Evolutionary conservation across 2,329 filamentous ascomycete species (phyloP).

Genomic region (Cercospora zeina): DNA sequence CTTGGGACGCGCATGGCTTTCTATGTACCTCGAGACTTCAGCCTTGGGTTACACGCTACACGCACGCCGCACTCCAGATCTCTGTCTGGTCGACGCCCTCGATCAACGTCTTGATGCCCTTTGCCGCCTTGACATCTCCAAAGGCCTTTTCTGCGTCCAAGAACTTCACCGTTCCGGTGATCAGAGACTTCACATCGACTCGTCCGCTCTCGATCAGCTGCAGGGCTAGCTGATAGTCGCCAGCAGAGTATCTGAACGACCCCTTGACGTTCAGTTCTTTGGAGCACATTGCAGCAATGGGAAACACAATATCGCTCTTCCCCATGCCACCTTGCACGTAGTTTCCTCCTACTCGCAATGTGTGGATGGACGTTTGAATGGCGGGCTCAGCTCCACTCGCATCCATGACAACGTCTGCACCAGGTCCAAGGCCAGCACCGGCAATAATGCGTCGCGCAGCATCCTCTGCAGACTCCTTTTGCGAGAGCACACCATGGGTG

Average conservation of each 20-base stretch:
- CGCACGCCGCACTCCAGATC: neutral
- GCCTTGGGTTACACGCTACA: conserved; percentile 2
- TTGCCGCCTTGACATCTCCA: conserved; percentile 77
- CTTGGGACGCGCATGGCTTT: conserved; percentile 11
- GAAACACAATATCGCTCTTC: conserved; percentile 81
- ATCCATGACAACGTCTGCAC: conserved; percentile 53
- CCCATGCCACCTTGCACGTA: conserved; percentile 86
- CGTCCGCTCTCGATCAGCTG: conserved; percentile 71
- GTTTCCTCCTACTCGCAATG: conserved; percentile 51
- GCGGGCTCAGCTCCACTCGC: conserved; percentile 52
- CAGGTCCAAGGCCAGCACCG: conserved; percentile 52
- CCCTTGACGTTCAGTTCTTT: conserved; percentile 88
- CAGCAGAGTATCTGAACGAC: conserved; percentile 83
- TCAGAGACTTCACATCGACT: conserved; percentile 73
- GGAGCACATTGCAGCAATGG: conserved; percentile 83
- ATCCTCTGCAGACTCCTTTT: conserved; percentile 56
- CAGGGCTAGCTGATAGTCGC: conserved; percentile 83
- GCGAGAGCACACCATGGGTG: conserved; percentile 68
- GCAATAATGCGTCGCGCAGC: conserved; percentile 27
- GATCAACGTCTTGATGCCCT: conserved; percentile 68
- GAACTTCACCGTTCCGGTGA: conserved; percentile 77
- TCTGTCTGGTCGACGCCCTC: conserved; percentile 33
- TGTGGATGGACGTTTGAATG: conserved; percentile 53
- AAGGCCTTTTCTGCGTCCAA: conserved; percentile 83
- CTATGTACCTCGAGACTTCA: conserved; percentile 8